Percentiles rank a stretch among this genome's conserved stretches.
Conservation (phyloP, 2,329 filamentous ascomycete genomes). For the Onygenales sp. region DNA sequence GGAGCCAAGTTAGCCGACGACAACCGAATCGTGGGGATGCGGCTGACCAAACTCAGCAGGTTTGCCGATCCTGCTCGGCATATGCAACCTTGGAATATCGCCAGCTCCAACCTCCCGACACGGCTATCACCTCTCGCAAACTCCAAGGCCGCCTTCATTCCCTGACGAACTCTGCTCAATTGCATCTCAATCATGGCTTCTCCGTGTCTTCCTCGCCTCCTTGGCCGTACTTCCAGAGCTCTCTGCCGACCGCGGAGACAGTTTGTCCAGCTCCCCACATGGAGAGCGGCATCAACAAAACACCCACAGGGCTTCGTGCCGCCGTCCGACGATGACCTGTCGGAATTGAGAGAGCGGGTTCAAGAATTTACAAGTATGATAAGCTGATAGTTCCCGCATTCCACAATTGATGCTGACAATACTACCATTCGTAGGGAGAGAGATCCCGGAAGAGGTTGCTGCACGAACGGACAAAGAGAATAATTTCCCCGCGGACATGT, state of each 20-base stretch:
- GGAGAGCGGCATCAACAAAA: constrained; percentile 52
- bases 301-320: constrained; percentile 56
- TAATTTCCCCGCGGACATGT: constrained; percentile 83
- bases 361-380: constrained; percentile 66
- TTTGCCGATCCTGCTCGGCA: not conserved
- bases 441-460: constrained; percentile 77
- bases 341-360: constrained; percentile 72
- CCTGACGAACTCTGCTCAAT: not conserved
- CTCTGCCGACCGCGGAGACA: constrained; percentile 17
- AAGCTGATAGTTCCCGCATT: not conserved
- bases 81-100: too few relatives aligned
- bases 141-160: not conserved
- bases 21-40: not conserved
- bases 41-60: not conserved
- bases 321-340: constrained; percentile 62
- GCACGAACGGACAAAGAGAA: constrained; percentile 75
- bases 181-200: constrained; percentile 21
- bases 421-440: constrained; percentile 46
- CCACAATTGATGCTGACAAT: not conserved
- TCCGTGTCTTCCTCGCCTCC: constrained; percentile 21
- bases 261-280: constrained; percentile 23
- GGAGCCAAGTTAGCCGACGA: constrained; percentile 1
- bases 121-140: not conserved
- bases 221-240: constrained; percentile 23
- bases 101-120: not conserved